A percentile compares a stretch with the other conserved stretches of the same genome.
Evolutionary conservation across 139 green algal species (phyloP).

Genomic region (Tetradesmus obliquus): DNA sequence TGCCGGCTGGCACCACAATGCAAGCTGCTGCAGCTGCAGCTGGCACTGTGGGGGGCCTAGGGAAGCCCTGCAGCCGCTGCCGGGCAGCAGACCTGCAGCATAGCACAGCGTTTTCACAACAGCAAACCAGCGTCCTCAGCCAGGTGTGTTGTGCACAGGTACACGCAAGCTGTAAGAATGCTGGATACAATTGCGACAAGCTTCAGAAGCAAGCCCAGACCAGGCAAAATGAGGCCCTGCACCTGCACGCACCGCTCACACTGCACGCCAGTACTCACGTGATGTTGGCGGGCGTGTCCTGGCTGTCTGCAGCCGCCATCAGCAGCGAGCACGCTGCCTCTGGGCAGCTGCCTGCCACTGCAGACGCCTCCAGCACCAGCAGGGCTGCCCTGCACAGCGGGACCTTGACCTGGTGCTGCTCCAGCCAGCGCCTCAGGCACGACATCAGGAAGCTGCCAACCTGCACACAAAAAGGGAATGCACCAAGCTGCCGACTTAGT

Average conservation of each 20-base stretch:
- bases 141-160: not conserved
- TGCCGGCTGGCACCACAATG: conserved; percentile 13
- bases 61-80: not conserved
- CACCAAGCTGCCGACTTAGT: not conserved
- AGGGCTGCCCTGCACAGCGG: not conserved
- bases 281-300: not conserved
- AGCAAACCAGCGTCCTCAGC: not conserved
- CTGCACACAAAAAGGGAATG: not conserved
- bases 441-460: conserved; percentile 42
- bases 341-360: not conserved
- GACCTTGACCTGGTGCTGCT: conserved; percentile 25
- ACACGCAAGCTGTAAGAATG: not conserved
- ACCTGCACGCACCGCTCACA: not conserved
- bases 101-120: not conserved
- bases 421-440: conserved; percentile 10
- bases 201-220: too few relatives aligned
- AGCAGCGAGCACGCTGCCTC: conserved; percentile 30
- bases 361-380: conserved; percentile 30
- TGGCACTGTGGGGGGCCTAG: not conserved
- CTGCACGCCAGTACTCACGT: not conserved
- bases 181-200: not conserved
- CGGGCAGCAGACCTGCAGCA: conserved; percentile 1
- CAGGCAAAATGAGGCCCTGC: not conserved
- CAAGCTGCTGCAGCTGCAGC: conserved; percentile 5
- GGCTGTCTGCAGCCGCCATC: conserved; percentile 9